phyloP scores from a whole-genome alignment of 106 monocot genomes.

The Dendrobium officinale region DNA sequence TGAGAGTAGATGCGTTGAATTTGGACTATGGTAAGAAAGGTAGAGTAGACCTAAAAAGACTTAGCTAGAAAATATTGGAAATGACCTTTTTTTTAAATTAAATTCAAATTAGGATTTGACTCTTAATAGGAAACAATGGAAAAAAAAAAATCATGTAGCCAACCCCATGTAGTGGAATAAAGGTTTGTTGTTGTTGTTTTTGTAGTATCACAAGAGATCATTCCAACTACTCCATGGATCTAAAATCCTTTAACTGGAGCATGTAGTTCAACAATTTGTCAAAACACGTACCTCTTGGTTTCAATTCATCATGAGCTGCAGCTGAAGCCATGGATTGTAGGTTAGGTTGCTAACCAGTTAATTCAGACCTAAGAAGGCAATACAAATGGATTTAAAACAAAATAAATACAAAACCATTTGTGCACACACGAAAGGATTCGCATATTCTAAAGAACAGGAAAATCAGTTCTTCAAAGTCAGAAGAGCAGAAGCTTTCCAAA shows the following conservation, averaged over 20 bases:
- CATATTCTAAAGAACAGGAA: background rate
- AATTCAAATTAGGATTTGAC: no score
- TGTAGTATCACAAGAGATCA: background rate
- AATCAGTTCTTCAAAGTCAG: background rate
- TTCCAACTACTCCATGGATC: background rate
- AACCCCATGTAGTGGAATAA: no score
- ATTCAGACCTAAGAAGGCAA: background rate
- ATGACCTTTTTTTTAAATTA: no score
- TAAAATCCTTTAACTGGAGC: background rate
- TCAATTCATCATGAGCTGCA: conserved; percentile 1
- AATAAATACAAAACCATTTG: background rate
- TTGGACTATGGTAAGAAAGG: no score
- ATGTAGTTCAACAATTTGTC: background rate
- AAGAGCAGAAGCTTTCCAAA: background rate
- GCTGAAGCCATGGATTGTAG: conserved; percentile 6
- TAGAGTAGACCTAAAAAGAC: no score
- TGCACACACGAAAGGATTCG: background rate
- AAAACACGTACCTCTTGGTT: conserved; percentile 1
- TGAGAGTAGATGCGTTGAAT: no score
- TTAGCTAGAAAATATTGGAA: no score
- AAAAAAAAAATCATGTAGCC: no score
- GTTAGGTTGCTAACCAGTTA: background rate
- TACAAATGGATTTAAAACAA: background rate
- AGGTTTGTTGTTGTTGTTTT: no score
- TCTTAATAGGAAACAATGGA: no score